Conservation (phyloP, 2,329 filamentous ascomycete species). For the Colletotrichum euphorbiae region DNA sequence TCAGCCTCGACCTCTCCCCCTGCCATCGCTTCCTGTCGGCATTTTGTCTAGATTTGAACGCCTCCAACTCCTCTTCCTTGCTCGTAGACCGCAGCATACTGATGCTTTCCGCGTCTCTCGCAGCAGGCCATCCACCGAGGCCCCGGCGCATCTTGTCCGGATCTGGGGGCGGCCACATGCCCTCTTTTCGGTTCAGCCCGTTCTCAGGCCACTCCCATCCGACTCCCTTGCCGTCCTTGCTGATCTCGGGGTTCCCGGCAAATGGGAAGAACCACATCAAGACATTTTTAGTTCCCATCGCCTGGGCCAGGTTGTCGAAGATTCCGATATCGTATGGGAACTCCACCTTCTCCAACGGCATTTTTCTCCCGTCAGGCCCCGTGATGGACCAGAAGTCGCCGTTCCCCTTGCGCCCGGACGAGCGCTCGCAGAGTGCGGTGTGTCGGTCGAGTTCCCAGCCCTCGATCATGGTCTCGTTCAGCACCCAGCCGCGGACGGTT, state of each 20-base stretch:
- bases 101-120: constrained; percentile 47
- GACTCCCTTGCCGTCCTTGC: constrained; percentile 51
- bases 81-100: constrained; percentile 50
- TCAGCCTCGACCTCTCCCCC: constrained; percentile 50
- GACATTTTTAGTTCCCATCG: constrained; percentile 77
- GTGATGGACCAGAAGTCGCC: constrained; percentile 56
- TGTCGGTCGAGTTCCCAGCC: constrained; percentile 78
- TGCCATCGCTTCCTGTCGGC: constrained; percentile 56
- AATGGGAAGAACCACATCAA: constrained; percentile 79
- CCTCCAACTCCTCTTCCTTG: constrained; percentile 59
- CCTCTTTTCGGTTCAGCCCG: constrained; percentile 75
- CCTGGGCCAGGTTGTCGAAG: constrained; percentile 78
- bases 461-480: constrained; percentile 86
- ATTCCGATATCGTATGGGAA: constrained; percentile 87
- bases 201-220: constrained; percentile 79
- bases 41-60: constrained; percentile 63
- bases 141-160: constrained; percentile 68
- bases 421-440: constrained; percentile 64
- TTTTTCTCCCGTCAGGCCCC: constrained; percentile 52
- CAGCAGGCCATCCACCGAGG: constrained; percentile 53
- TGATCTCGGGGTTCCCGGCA: constrained; percentile 60
- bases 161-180: constrained; percentile 73
- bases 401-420: constrained; percentile 50
- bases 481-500: constrained; percentile 68
- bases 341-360: constrained; percentile 73